Percentiles rank a stretch among this genome's conserved stretches.
These are phyloP conservation scores for Candida ovalis DNA, from an alignment of 805 yeast species.

Conservation along the genomic window DNA sequence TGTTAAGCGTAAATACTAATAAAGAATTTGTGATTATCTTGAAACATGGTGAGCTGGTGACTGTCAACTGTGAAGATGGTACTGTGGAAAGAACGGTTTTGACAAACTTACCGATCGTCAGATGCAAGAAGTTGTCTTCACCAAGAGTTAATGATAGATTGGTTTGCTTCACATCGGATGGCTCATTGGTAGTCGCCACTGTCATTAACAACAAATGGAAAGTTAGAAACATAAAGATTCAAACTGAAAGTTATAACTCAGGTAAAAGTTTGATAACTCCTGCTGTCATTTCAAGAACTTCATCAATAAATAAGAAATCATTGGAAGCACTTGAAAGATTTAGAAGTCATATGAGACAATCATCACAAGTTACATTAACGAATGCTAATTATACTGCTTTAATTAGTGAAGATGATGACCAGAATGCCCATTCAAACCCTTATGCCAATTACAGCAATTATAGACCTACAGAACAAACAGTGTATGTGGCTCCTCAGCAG, in stretches of 20 bases:
- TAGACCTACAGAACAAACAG: neutral
- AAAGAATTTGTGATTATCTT: conserved; percentile 51
- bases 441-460: neutral
- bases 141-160: conserved; percentile 75
- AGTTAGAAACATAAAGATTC: conserved; percentile 45
- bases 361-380: conserved; percentile 12
- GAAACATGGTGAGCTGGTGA: conserved; percentile 46
- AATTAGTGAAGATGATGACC: neutral
- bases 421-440: neutral
- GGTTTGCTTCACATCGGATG: conserved; percentile 48
- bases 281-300: conserved; percentile 29
- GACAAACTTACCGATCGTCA: conserved; percentile 35
- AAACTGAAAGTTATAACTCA: conserved; percentile 43
- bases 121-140: conserved; percentile 56
- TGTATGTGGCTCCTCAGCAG: conserved; percentile 1
- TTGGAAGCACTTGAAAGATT: conserved; percentile 13
- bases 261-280: conserved; percentile 38
- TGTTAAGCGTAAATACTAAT: conserved; percentile 27
- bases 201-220: conserved; percentile 67
- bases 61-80: conserved; percentile 50
- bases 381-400: neutral
- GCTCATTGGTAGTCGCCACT: conserved; percentile 57
- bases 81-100: conserved; percentile 32
- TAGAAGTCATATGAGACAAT: conserved; percentile 6
- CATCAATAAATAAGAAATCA: conserved; percentile 20